Percentiles rank a stretch among this genome's conserved stretches.
These are phyloP conservation scores for Coemansia sp. DNA, from an alignment of 192 early-diverging fungal species.

Conservation along the genomic window DNA sequence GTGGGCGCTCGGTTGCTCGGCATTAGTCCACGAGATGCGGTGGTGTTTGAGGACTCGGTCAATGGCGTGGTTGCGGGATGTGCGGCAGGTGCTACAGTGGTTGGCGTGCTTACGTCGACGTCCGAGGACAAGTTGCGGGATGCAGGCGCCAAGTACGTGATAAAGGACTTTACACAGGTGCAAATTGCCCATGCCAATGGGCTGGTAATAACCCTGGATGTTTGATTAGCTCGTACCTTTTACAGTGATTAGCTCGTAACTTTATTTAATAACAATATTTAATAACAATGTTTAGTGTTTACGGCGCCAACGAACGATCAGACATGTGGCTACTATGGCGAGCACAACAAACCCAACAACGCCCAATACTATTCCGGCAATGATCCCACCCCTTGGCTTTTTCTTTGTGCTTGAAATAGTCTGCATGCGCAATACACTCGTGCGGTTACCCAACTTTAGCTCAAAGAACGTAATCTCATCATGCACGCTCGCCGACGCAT, in stretches of 20 bases:
- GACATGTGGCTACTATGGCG: conserved; percentile 15
- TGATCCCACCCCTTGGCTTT: conserved; percentile 15
- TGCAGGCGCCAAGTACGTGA: conserved; percentile 30
- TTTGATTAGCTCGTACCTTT: not conserved
- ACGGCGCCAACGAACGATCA: conserved; percentile 7
- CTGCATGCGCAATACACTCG: conserved; percentile 26
- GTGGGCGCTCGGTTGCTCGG: conserved; percentile 21
- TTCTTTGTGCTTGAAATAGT: conserved; percentile 44
- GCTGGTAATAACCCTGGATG: not conserved
- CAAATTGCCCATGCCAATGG: conserved; percentile 8
- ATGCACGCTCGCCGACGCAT: conserved; percentile 21
- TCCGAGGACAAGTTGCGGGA: conserved; percentile 6
- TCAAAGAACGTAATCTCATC: conserved; percentile 49
- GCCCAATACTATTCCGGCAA: conserved; percentile 47
- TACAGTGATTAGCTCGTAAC: not conserved
- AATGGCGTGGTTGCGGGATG: conserved; percentile 32
- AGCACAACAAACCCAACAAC: conserved; percentile 32
- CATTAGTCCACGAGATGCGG: conserved; percentile 6
- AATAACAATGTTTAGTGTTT: not conserved
- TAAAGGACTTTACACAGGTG: conserved; percentile 21
- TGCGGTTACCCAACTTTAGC: conserved; percentile 23
- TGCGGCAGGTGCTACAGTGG: conserved; percentile 27
- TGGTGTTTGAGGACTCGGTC: conserved; percentile 46
- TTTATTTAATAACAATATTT: too few relatives aligned
- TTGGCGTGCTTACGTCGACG: conserved; percentile 35